Percentiles rank a stretch among this genome's conserved stretches.
Evolutionary conservation across 2,329 filamentous ascomycete genomes (phyloP).

Genomic region (Paecilomyces formosus): DNA sequence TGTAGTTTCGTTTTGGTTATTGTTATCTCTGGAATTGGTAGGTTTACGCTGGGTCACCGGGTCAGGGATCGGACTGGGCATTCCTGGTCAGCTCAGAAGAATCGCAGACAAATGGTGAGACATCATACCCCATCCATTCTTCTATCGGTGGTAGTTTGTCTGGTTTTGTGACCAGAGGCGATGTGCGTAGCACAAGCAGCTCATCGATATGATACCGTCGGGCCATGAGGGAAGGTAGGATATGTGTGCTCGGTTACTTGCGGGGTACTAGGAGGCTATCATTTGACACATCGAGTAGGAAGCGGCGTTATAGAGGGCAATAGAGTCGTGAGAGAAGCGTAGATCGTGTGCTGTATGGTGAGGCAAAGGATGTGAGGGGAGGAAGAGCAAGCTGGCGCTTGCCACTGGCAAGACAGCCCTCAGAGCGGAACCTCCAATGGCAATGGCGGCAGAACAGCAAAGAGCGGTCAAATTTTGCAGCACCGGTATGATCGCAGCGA

Average conservation of each 20-base stretch:
- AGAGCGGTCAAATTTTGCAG: background rate
- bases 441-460: background rate
- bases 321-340: background rate
- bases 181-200: slow-evolving; percentile 68
- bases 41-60: slow-evolving; percentile 32
- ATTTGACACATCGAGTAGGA: slow-evolving; percentile 4
- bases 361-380: background rate
- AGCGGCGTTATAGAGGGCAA: background rate
- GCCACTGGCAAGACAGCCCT: background rate
- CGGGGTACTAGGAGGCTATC: slow-evolving; percentile 13
- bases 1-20: slow-evolving; percentile 25
- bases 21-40: slow-evolving; percentile 24
- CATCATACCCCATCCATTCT: slow-evolving; percentile 88
- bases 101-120: slow-evolving; percentile 7
- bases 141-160: slow-evolving; percentile 71
- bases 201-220: slow-evolving; percentile 67
- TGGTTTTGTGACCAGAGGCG: slow-evolving; percentile 77
- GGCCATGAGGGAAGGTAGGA: slow-evolving; percentile 27
- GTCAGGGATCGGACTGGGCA: slow-evolving; percentile 34
- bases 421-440: background rate
- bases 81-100: slow-evolving; percentile 13
- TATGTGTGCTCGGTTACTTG: slow-evolving; percentile 8
- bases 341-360: background rate
- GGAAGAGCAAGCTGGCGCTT: background rate
- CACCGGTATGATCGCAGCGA: background rate